phyloP scores from a whole-genome alignment of 306 rosid species.

The Cotoneaster glaucophyllus region DNA sequence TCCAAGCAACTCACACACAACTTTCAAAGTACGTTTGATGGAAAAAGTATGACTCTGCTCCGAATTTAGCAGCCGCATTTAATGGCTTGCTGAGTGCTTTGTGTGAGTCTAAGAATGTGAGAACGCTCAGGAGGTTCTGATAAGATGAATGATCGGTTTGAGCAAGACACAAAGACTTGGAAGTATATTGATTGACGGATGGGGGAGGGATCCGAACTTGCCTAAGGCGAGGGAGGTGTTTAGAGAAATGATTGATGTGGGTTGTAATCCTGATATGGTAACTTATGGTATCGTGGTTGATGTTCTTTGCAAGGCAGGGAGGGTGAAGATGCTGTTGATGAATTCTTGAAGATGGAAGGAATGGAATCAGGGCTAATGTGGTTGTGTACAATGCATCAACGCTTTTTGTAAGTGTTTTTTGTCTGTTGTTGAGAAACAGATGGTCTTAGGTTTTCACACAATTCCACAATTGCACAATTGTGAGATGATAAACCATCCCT shows the following conservation, averaged over 20 bases:
- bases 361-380: conserved; percentile 59
- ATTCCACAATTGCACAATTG: not conserved
- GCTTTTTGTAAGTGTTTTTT: conserved; percentile 73
- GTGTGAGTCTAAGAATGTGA: conserved; percentile 73
- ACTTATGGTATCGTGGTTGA: conserved; percentile 86
- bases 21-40: conserved; percentile 23
- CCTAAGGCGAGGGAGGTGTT: conserved; percentile 72
- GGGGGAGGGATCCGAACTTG: conserved; percentile 84
- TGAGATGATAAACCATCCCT: not conserved
- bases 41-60: conserved; percentile 55
- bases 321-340: conserved; percentile 81
- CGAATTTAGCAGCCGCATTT: conserved; percentile 57
- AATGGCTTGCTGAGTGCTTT: conserved; percentile 75
- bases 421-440: too few species aligned
- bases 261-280: conserved; percentile 72
- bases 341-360: conserved; percentile 69
- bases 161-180: conserved; percentile 63
- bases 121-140: conserved; percentile 97
- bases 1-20: not conserved
- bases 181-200: conserved; percentile 76
- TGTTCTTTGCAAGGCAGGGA: conserved; percentile 79
- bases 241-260: conserved; percentile 55
- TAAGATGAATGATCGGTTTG: conserved; percentile 47
- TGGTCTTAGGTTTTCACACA: not conserved
- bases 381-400: conserved; percentile 74